phyloP scores from a whole-genome alignment of 2,329 filamentous ascomycete genomes.

The Nannizziopsis arthrosporioides region DNA sequence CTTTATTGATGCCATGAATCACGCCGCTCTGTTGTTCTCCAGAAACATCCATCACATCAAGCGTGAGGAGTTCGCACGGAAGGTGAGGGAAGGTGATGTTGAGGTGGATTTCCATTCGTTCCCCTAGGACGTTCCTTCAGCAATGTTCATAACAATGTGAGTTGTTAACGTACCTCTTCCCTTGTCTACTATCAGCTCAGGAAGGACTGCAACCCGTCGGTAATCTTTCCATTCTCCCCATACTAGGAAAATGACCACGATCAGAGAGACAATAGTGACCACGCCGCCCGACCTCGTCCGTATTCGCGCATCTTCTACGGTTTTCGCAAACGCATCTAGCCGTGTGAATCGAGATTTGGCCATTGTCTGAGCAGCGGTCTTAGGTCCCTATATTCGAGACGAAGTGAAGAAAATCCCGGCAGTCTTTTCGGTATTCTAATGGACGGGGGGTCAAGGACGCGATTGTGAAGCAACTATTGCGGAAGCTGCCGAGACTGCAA shows the following conservation, averaged over 20 bases:
- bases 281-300: conserved; percentile 91
- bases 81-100: conserved; percentile 92
- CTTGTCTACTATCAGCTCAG: conserved; percentile 92
- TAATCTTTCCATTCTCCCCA: conserved; percentile 97
- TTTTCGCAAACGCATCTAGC: conserved; percentile 98
- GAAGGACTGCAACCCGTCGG: conserved; percentile 69
- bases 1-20: conserved; percentile 82
- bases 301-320: conserved; percentile 92
- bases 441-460: not conserved
- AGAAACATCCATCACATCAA: conserved; percentile 98
- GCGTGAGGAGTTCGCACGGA: conserved; percentile 86
- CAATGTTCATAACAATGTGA: not conserved
- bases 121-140: conserved; percentile 44
- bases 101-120: conserved; percentile 98
- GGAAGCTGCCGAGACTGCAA: conserved; percentile 1
- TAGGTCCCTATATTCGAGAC: not conserved
- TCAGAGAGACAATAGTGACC: conserved; percentile 79
- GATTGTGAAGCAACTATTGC: conserved; percentile 1
- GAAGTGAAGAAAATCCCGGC: not conserved
- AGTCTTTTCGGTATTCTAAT: not conserved
- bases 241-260: conserved; percentile 77
- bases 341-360: conserved; percentile 86
- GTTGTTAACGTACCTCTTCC: conserved; percentile 57
- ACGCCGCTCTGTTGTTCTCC: conserved; percentile 94
- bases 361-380: conserved; percentile 49